Evolutionary conservation across 257 asterid genomes (phyloP).

Genomic region (Solanum verrucosum): DNA sequence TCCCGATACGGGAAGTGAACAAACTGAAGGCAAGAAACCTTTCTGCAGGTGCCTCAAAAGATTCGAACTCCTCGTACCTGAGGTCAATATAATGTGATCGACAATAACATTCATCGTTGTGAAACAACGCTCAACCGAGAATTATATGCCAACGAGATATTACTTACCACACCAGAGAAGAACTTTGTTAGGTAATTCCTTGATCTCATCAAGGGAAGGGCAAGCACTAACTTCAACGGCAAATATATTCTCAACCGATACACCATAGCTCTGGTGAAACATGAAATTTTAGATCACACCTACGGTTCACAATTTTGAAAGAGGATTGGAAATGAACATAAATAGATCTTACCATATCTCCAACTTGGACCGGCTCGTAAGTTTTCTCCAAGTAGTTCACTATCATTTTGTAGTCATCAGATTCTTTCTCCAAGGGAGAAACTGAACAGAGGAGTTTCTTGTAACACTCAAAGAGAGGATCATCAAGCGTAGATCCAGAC

Average conservation of each 20-base stretch:
- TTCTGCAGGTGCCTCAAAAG: conserved; percentile 66
- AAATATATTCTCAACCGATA: conserved; percentile 49
- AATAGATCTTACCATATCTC: conserved; percentile 52
- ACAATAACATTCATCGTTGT: neutral
- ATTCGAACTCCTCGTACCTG: conserved; percentile 71
- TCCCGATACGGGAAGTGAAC: conserved; percentile 64
- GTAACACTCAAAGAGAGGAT: conserved; percentile 69
- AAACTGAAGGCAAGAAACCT: conserved; percentile 66
- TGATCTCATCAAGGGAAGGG: conserved; percentile 60
- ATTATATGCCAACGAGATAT: neutral
- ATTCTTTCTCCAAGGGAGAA: conserved; percentile 34
- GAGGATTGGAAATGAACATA: neutral
- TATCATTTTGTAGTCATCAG: conserved; percentile 71
- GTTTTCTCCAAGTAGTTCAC: conserved; percentile 64
- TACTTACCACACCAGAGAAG: conserved; percentile 86
- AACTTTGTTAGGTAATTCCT: conserved; percentile 52
- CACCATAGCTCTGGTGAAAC: conserved; percentile 54
- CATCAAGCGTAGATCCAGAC: conserved; percentile 59
- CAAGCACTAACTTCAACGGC: conserved; percentile 56
- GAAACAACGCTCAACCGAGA: neutral
- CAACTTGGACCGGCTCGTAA: conserved; percentile 65
- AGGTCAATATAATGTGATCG: neutral
- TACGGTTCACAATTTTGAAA: neutral
- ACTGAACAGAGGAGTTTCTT: conserved; percentile 60
- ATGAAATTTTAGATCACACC: neutral